A percentile compares a stretch with the other conserved stretches of the same genome.
These are phyloP conservation scores for Geum urbanum DNA, from an alignment of 306 rosid species.

Conservation along the genomic window DNA sequence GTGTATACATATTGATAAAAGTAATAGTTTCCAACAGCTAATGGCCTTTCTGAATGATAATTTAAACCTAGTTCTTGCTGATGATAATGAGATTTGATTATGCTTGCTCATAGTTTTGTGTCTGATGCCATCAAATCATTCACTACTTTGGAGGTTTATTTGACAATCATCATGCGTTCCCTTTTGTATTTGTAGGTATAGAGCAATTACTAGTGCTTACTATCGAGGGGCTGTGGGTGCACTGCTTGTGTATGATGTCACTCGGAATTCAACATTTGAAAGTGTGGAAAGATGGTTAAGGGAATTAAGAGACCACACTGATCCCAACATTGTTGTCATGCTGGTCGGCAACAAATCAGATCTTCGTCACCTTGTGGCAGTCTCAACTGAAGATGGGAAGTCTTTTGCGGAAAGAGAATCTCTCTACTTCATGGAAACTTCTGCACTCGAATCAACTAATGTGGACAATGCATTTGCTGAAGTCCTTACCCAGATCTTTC, in stretches of 20 bases:
- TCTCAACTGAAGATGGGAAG: conserved; percentile 50
- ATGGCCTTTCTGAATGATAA: neutral
- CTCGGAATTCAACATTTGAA: conserved; percentile 53
- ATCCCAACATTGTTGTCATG: conserved; percentile 60
- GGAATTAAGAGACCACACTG: conserved; percentile 58
- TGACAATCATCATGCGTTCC: neutral
- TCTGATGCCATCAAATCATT: neutral
- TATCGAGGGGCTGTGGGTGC: conserved; percentile 65
- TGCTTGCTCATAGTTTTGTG: neutral
- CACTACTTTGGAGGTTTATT: neutral
- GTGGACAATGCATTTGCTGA: conserved; percentile 46
- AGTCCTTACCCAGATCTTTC: conserved; percentile 51
- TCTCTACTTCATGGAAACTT: conserved; percentile 58
- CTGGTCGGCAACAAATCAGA: conserved; percentile 59
- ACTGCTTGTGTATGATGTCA: conserved; percentile 51
- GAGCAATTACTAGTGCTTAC: conserved; percentile 64
- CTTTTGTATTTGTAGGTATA: conserved; percentile 35
- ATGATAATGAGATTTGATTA: too few species aligned
- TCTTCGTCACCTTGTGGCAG: conserved; percentile 55
- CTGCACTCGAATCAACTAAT: conserved; percentile 53
- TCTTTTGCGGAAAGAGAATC: conserved; percentile 51
- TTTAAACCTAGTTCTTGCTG: neutral
- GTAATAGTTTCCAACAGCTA: neutral
- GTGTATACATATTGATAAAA: neutral
- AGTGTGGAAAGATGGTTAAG: conserved; percentile 52